These are phyloP conservation scores for Clonostachys rosea DNA, from an alignment of 2,329 filamentous ascomycete species.

Conservation along the genomic window DNA sequence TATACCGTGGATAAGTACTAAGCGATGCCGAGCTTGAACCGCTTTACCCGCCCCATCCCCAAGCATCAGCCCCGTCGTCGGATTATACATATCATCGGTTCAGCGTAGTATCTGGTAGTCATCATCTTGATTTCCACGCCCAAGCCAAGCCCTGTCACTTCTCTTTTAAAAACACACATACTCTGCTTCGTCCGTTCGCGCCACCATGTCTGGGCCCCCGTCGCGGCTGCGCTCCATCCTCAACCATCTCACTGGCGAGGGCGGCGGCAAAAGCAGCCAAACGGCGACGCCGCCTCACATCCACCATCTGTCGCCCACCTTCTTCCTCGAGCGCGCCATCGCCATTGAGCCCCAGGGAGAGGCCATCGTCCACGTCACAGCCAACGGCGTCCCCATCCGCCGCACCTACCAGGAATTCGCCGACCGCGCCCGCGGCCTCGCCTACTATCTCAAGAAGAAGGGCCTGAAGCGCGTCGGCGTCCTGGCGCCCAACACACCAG, in stretches of 20 bases:
- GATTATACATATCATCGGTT: no score
- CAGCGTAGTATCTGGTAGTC: no score
- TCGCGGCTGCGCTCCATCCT: slow-evolving; percentile 57
- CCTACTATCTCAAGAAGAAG: slow-evolving; percentile 79
- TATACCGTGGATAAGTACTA: no score
- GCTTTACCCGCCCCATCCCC: no score
- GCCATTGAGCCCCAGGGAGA: slow-evolving; percentile 81
- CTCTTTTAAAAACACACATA: no score
- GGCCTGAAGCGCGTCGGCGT: slow-evolving; percentile 76
- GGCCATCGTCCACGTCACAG: slow-evolving; percentile 81
- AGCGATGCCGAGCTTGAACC: no score
- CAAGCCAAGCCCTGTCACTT: no score
- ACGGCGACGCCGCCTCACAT: slow-evolving; percentile 48
- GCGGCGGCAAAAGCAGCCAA: slow-evolving; percentile 33
- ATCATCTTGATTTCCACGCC: no score
- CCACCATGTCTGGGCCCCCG: slow-evolving; percentile 57
- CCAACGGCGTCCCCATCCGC: slow-evolving; percentile 68
- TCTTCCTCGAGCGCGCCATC: slow-evolving; percentile 81
- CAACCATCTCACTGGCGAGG: slow-evolving; percentile 39
- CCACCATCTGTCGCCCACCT: slow-evolving; percentile 80
- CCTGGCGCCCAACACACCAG: slow-evolving; percentile 87
- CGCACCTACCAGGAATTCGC: slow-evolving; percentile 79
- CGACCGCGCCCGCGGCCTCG: slow-evolving; percentile 80
- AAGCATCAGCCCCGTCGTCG: no score
- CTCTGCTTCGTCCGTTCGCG: no score